Evolutionary conservation across 257 asterid genomes (phyloP), one percentile per base, ranked within the genome.

Genomic region (Scutellaria minor): DNA sequence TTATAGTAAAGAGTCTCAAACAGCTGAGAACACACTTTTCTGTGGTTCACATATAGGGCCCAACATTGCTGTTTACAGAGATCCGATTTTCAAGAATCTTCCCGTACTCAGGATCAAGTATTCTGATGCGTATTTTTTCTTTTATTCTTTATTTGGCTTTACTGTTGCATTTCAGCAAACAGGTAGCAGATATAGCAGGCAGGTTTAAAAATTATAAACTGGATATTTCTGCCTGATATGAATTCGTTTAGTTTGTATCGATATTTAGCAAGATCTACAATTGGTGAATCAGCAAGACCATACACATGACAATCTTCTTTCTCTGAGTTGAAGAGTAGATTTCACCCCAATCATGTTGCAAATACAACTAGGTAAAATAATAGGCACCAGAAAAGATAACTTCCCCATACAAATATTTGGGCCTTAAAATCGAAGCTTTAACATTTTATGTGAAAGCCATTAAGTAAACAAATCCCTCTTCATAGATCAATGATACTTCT

Each of bases 301-400:
- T 50, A 50, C 48, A 59, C 66, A 14, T n/a, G 53, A 58, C 31
- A 44, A 35, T 67, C 68, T 54, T 20, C 75, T 75, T 53, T 72
- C 55, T 41, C 62, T 14, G 14, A 61, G 67, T 53, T 22, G 63
- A 63, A 71, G 52, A 46, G 39, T 37, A 20, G 47, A 58, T 64
- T 64, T 39, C 15, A 11, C 39, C 37, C 20, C 67, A 11, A 46
- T 57, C 15, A 78, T 37, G 12, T 15, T 35, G 3, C 53, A 51
- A 50, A 72, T 8, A 63, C 66, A 64, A 40, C 52, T 12, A 48
- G 55, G 66, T 37, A 31, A 50, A 6, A 50, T 37, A 56, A 45
- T 59, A 67, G 46, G 39, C 8, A 53, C 75, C 41, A 39, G 53
- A 39, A 15, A 39, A 65, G 15, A 57, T 52, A 46, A 47, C 46